Evolutionary conservation across 495 filamentous ascomycete genomes (phyloP).

Genomic region (Xylaria intraflava): DNA sequence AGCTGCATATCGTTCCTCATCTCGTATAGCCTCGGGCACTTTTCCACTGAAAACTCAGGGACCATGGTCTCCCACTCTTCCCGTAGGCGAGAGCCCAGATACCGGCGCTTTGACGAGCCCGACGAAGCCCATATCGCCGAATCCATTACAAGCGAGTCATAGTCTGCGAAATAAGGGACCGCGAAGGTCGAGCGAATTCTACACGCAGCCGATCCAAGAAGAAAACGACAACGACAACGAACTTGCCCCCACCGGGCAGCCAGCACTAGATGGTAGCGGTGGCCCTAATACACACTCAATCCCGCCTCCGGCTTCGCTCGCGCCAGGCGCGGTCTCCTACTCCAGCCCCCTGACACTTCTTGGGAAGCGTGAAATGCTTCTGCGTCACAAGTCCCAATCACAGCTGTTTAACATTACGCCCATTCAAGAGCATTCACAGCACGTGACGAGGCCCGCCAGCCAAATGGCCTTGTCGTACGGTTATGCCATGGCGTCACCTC

Average conservation of each 20-base stretch:
- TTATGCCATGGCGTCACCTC: slow-evolving; percentile 17
- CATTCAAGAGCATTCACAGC: slow-evolving; percentile 15
- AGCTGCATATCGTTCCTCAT: slow-evolving; percentile 35
- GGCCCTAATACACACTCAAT: slow-evolving; percentile 4
- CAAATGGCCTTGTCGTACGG: slow-evolving; percentile 29
- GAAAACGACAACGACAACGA: slow-evolving; percentile 26
- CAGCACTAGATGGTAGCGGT: slow-evolving; percentile 13
- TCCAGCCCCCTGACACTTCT: slow-evolving; percentile 49
- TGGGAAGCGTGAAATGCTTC: slow-evolving; percentile 53
- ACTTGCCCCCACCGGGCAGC: slow-evolving; percentile 8
- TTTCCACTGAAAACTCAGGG: slow-evolving; percentile 39
- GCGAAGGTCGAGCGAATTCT: slow-evolving; percentile 23
- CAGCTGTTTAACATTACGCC: slow-evolving; percentile 21
- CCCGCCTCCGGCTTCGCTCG: slow-evolving; percentile 17
- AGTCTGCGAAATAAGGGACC: slow-evolving; percentile 14
- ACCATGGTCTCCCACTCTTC: slow-evolving; percentile 12
- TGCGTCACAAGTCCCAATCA: slow-evolving; percentile 45
- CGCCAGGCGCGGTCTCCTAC: slow-evolving; percentile 31
- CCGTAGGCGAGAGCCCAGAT: slow-evolving; percentile 9
- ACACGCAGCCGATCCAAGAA: slow-evolving; percentile 35
- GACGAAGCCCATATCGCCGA: slow-evolving; percentile 10
- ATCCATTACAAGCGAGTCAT: slow-evolving; percentile 14
- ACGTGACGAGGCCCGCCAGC: slow-evolving; percentile 22
- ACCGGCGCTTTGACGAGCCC: slow-evolving; percentile 18
- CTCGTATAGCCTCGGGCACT: slow-evolving; percentile 33